A percentile compares a stretch with the other conserved stretches of the same genome.
These are phyloP conservation scores for Aspergillus vadensis DNA, from an alignment of 2,329 filamentous ascomycete species.

Conservation along the genomic window DNA sequence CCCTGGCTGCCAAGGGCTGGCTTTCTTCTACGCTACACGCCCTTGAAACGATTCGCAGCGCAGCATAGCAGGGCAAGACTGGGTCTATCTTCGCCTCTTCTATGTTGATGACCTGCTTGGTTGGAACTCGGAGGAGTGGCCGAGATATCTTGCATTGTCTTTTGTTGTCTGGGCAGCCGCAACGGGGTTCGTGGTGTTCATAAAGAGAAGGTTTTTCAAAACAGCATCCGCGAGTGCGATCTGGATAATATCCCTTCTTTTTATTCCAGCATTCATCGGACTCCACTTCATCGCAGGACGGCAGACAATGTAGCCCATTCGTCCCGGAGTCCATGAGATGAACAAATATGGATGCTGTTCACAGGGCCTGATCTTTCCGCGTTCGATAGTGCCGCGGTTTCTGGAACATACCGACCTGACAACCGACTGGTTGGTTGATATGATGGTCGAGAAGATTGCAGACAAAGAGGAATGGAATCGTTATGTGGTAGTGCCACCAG, in stretches of 20 bases:
- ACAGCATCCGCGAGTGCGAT: conserved; percentile 25
- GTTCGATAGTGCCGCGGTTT: conserved; percentile 18
- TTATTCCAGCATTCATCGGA: conserved; percentile 29
- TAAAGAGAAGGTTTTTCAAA: conserved; percentile 13
- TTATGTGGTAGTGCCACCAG: conserved; percentile 15
- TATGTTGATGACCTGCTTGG: conserved; percentile 48
- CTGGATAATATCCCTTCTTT: conserved; percentile 28
- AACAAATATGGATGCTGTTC: conserved; percentile 46
- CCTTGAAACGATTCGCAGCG: conserved; percentile 30
- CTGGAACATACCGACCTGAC: conserved; percentile 14
- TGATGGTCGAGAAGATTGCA: conserved; percentile 21
- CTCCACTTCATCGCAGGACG: conserved; percentile 47
- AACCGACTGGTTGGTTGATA: conserved; percentile 19
- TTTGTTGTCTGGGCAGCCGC: conserved; percentile 21
- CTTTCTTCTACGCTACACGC: conserved; percentile 42
- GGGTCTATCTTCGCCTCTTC: conserved; percentile 49
- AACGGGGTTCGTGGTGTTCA: conserved; percentile 2
- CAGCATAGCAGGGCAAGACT: conserved; percentile 11
- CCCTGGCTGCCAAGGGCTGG: conserved; percentile 50
- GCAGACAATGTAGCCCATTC: conserved; percentile 39
- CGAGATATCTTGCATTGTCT: conserved; percentile 36
- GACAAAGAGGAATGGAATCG: conserved; percentile 13
- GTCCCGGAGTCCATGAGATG: conserved; percentile 43
- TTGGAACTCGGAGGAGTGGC: conserved; percentile 48
- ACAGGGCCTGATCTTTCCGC: conserved; percentile 47